Conservation (phyloP, 2,329 filamentous ascomycete species). For the Fusarium sp. region DNA sequence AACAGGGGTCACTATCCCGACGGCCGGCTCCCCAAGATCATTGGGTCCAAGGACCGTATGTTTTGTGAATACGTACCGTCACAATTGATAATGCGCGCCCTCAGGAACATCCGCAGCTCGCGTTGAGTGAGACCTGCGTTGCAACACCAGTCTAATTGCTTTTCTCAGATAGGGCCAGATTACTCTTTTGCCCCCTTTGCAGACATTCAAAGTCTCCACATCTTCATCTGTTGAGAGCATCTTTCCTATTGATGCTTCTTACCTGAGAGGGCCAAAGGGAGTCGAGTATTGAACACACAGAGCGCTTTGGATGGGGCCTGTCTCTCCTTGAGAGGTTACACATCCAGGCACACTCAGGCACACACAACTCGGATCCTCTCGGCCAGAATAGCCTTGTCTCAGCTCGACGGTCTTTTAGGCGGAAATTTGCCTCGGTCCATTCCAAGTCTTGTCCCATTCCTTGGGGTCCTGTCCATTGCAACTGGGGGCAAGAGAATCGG, state of each 20-base stretch:
- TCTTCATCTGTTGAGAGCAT: constrained; percentile 33
- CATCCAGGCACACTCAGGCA: constrained; percentile 33
- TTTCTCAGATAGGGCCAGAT: constrained; percentile 27
- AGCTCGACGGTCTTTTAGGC: constrained; percentile 38
- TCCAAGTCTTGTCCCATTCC: constrained; percentile 42
- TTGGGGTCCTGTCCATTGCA: constrained; percentile 30
- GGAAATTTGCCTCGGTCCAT: constrained; percentile 41
- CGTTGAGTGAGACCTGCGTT: constrained; percentile 37
- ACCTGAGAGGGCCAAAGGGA: constrained; percentile 17
- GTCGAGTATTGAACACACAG: constrained; percentile 19
- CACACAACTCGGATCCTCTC: constrained; percentile 33
- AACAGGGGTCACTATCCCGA: constrained; percentile 14
- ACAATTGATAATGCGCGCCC: constrained; percentile 10
- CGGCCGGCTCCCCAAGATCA: neutral
- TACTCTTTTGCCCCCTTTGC: constrained; percentile 9
- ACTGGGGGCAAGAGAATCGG: constrained; percentile 35
- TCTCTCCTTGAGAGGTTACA: constrained; percentile 22
- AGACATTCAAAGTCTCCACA: constrained; percentile 23
- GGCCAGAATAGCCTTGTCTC: constrained; percentile 44
- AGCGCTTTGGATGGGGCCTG: constrained; percentile 22
- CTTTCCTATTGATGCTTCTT: constrained; percentile 5
- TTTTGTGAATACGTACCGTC: neutral
- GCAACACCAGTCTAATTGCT: constrained; percentile 23
- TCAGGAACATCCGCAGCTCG: constrained; percentile 33
- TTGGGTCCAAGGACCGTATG: neutral